phyloP scores from a whole-genome alignment of 2,329 filamentous ascomycete species.

The Colletotrichum phormii region DNA sequence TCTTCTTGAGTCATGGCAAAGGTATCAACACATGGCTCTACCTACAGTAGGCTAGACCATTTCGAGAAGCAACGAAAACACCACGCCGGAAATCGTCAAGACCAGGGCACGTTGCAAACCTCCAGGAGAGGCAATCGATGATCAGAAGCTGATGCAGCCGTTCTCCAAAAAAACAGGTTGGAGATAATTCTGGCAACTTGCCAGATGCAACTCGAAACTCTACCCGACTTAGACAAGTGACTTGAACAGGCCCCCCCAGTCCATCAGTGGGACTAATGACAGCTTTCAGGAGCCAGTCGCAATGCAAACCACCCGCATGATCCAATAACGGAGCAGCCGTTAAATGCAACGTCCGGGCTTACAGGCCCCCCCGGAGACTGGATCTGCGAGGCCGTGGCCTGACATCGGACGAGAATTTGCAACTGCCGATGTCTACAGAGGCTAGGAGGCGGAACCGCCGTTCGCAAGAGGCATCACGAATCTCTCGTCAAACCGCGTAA shows the following conservation, averaged over 20 bases:
- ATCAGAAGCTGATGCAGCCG: neutral
- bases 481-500: neutral
- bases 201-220: neutral
- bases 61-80: neutral
- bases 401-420: constrained; percentile 18
- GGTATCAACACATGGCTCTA: too few relatives aligned
- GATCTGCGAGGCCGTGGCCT: neutral
- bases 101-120: neutral
- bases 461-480: neutral
- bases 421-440: constrained; percentile 7
- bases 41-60: too few relatives aligned
- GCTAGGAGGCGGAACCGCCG: neutral
- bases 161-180: neutral
- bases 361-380: constrained; percentile 13
- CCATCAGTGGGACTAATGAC: constrained; percentile 2
- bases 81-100: neutral
- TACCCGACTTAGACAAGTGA: neutral
- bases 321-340: neutral
- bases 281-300: constrained; percentile 20
- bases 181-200: neutral
- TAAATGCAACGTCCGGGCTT: constrained; percentile 16
- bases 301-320: constrained; percentile 2
- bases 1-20: too few relatives aligned
- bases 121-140: constrained; percentile 16
- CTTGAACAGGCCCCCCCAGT: neutral